Conservation (phyloP, 1,284 basidiomycete genomes). For the Ceratobasidium sp. region DNA sequence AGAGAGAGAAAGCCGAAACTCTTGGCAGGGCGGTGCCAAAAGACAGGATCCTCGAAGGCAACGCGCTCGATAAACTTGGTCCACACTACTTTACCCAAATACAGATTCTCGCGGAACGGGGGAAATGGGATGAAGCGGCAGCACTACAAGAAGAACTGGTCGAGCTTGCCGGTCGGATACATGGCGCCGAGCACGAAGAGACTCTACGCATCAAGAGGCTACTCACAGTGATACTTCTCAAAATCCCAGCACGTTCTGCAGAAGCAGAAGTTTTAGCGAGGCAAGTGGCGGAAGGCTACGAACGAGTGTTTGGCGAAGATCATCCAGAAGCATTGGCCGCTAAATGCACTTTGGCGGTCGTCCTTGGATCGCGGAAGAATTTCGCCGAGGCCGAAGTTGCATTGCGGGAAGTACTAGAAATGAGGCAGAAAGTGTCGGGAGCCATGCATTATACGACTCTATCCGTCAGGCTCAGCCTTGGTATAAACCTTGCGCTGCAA, state of each 20-base stretch:
- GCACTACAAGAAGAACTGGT: background rate
- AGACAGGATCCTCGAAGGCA: background rate
- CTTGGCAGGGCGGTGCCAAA: background rate
- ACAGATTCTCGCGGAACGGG: background rate
- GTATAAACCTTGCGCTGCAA: background rate
- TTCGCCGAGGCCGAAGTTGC: background rate
- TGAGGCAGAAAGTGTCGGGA: background rate
- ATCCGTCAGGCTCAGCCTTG: background rate
- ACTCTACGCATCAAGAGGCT: background rate
- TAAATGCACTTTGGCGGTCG: background rate
- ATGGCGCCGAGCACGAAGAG: background rate
- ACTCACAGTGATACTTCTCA: background rate
- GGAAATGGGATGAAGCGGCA: constrained; percentile 1
- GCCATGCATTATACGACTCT: background rate
- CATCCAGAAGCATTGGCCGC: background rate
- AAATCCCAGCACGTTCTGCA: background rate
- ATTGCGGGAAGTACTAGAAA: background rate
- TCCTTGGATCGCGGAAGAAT: background rate
- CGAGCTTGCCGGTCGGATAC: too few relatives aligned
- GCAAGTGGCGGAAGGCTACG: background rate
- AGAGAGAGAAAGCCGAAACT: background rate
- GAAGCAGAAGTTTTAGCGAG: background rate
- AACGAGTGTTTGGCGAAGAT: background rate
- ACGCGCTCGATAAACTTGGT: background rate
- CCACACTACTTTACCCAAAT: background rate